A percentile compares a stretch with the other conserved stretches of the same genome.
Evolutionary conservation across 495 filamentous ascomycete genomes (phyloP).

Genomic region (Trichoderma gamsii): DNA sequence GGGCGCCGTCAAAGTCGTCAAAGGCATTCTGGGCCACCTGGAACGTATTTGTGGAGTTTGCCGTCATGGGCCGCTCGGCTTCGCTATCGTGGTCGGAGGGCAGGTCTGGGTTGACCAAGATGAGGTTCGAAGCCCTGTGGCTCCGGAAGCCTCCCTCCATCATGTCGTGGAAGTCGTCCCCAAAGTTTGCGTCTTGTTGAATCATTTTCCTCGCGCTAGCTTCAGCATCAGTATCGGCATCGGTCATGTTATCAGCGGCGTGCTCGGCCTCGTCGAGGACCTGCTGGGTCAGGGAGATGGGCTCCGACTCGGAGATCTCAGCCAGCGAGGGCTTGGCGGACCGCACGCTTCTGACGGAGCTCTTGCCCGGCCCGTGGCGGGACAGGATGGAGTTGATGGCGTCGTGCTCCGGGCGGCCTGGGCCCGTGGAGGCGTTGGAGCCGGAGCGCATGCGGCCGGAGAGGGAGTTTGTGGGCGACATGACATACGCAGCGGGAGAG

Average conservation of each 20-base stretch:
- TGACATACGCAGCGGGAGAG: slow-evolving; percentile 58
- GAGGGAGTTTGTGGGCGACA: slow-evolving; percentile 60
- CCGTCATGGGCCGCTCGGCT: background rate
- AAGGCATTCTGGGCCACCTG: slow-evolving; percentile 68
- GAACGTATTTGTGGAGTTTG: slow-evolving; percentile 62
- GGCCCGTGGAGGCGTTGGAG: slow-evolving; percentile 40
- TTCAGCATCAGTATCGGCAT: slow-evolving; percentile 20
- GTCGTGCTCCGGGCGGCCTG: slow-evolving; percentile 26
- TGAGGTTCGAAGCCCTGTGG: background rate
- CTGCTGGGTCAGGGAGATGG: slow-evolving; percentile 36
- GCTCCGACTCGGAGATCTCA: slow-evolving; percentile 43
- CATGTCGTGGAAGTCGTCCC: slow-evolving; percentile 22
- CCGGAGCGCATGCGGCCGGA: slow-evolving; percentile 55
- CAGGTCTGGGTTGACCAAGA: slow-evolving; percentile 10
- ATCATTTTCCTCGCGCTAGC: slow-evolving; percentile 29
- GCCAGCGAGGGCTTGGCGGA: slow-evolving; percentile 40
- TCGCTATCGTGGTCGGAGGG: background rate
- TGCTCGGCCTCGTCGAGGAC: slow-evolving; percentile 36
- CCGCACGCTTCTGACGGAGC: slow-evolving; percentile 36
- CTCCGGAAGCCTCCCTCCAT: slow-evolving; percentile 9
- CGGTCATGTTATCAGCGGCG: slow-evolving; percentile 28
- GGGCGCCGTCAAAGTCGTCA: slow-evolving; percentile 89
- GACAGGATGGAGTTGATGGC: slow-evolving; percentile 33
- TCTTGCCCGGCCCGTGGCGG: slow-evolving; percentile 41
- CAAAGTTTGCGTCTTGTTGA: slow-evolving; percentile 28